A percentile compares a stretch with the other conserved stretches of the same genome.
These are phyloP conservation scores for Zygosaccharomyces bailii DNA, from an alignment of 805 yeast species.

Conservation along the genomic window DNA sequence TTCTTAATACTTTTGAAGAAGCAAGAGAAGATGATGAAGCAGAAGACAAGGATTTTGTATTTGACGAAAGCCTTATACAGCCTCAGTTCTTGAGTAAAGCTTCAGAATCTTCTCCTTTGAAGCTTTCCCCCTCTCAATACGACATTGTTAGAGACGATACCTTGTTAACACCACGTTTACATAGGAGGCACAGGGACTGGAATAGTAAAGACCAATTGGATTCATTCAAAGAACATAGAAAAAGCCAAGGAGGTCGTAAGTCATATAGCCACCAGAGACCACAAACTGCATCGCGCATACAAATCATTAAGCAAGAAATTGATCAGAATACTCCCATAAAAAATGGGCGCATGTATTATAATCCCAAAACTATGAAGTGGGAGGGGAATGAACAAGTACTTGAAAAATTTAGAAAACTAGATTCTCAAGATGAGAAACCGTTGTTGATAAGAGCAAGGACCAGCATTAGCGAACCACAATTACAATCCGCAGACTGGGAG, in stretches of 20 bases:
- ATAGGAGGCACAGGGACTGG: slow-evolving; percentile 25
- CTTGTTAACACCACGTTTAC: slow-evolving; percentile 30
- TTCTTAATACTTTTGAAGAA: slow-evolving; percentile 17
- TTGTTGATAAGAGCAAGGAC: slow-evolving; percentile 22
- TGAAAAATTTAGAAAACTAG: slow-evolving; percentile 26
- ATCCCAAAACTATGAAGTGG: slow-evolving; percentile 33
- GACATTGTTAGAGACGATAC: slow-evolving; percentile 28
- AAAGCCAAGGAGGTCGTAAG: not conserved
- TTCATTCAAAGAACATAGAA: slow-evolving; percentile 24
- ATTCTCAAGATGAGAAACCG: slow-evolving; percentile 25
- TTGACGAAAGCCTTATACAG: slow-evolving; percentile 27
- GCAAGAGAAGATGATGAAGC: slow-evolving; percentile 16
- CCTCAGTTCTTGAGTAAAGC: slow-evolving; percentile 28
- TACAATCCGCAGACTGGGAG: not conserved
- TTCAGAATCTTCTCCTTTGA: slow-evolving; percentile 18
- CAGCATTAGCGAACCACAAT: slow-evolving; percentile 4
- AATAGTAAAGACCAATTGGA: slow-evolving; percentile 20
- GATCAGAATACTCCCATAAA: slow-evolving; percentile 35
- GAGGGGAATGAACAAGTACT: slow-evolving; percentile 31
- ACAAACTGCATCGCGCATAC: slow-evolving; percentile 20
- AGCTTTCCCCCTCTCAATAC: slow-evolving; percentile 29
- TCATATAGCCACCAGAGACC: not conserved
- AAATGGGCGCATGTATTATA: slow-evolving; percentile 31
- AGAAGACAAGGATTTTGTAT: slow-evolving; percentile 23
- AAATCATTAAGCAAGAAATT: slow-evolving; percentile 35